These are phyloP conservation scores for Fusarium sp. DNA, from an alignment of 2,329 filamentous ascomycete species.

Conservation along the genomic window DNA sequence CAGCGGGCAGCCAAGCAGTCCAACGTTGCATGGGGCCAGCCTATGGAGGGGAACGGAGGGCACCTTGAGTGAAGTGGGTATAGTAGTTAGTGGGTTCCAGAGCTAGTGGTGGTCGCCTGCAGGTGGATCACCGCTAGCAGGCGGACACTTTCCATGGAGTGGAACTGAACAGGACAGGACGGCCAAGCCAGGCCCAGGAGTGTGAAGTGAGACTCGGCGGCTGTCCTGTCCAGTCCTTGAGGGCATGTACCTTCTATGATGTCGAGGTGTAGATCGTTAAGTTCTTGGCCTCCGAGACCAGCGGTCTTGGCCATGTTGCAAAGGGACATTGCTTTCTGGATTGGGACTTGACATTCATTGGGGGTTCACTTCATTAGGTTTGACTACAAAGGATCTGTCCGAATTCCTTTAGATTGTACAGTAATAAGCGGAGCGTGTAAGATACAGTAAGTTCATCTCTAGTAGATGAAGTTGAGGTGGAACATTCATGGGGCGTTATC, in stretches of 20 bases:
- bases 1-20: slow-evolving; percentile 32
- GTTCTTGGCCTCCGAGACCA: slow-evolving; percentile 32
- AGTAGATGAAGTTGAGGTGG: slow-evolving; percentile 26
- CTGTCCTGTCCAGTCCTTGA: slow-evolving; percentile 6
- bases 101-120: slow-evolving; percentile 43
- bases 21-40: slow-evolving; percentile 45
- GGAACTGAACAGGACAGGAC: not conserved
- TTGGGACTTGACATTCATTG: slow-evolving; percentile 1
- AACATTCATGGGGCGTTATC: slow-evolving; percentile 27
- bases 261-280: slow-evolving; percentile 32
- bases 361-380: not conserved
- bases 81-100: slow-evolving; percentile 38
- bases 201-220: slow-evolving; percentile 12
- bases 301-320: slow-evolving; percentile 22
- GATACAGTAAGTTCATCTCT: not conserved
- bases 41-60: slow-evolving; percentile 25
- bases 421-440: slow-evolving; percentile 8
- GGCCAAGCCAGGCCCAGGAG: not conserved
- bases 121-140: slow-evolving; percentile 45
- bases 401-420: not conserved
- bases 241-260: slow-evolving; percentile 33
- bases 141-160: slow-evolving; percentile 34
- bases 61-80: slow-evolving; percentile 27
- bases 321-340: slow-evolving; percentile 13
- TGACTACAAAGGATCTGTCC: not conserved